Percentiles rank a stretch among this genome's conserved stretches.
phyloP scores from a whole-genome alignment of 2,329 filamentous ascomycete species.

The Aureobasidium sp. region DNA sequence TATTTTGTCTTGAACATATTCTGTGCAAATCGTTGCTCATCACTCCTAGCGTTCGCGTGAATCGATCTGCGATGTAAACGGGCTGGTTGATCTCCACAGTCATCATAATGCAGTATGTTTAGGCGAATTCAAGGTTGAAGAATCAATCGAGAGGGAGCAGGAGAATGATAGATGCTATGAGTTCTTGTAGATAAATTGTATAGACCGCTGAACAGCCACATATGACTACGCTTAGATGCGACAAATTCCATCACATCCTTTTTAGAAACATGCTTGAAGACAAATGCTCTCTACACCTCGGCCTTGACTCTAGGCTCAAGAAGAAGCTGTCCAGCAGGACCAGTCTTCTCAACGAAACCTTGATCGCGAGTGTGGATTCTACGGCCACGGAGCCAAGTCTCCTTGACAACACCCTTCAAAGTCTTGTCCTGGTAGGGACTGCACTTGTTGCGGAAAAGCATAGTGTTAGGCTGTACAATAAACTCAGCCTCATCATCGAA shows the following conservation, averaged over 20 bases:
- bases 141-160: background rate
- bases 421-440: conserved; percentile 79
- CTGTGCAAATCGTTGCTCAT: background rate
- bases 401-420: conserved; percentile 68
- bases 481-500: conserved; percentile 83
- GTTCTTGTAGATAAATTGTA: background rate
- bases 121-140: background rate
- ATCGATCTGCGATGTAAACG: background rate
- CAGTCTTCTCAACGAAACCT: conserved; percentile 53
- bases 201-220: background rate
- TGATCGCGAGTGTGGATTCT: conserved; percentile 66
- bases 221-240: background rate
- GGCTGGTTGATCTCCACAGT: too few relatives aligned
- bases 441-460: conserved; percentile 93
- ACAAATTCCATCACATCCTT: background rate
- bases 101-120: too few relatives aligned
- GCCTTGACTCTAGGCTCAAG: conserved; percentile 34
- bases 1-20: background rate
- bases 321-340: conserved; percentile 44
- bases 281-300: background rate
- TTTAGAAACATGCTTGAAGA: background rate
- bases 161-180: background rate
- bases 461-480: conserved; percentile 60
- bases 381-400: conserved; percentile 77
- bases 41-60: background rate